Conservation (phyloP, 2,329 filamentous ascomycete genomes). For the Diaporthe citri region DNA sequence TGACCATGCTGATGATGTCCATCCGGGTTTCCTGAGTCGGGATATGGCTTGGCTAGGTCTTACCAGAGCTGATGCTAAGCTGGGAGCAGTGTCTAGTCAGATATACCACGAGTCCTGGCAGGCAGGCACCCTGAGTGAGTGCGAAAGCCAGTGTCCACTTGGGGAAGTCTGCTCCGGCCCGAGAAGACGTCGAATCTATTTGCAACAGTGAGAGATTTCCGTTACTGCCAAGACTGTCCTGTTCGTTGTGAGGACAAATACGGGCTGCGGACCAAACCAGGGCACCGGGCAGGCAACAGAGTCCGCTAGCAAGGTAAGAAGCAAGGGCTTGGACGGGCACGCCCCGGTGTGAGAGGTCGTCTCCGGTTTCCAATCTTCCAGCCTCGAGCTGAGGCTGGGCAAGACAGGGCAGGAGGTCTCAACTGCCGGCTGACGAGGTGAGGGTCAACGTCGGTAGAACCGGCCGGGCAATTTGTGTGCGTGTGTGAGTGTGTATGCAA, state of each 20-base stretch:
- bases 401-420: background rate
- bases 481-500: background rate
- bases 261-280: background rate
- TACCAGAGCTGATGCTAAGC: background rate
- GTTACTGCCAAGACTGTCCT: constrained; percentile 1
- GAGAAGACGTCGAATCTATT: constrained; percentile 14
- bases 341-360: background rate
- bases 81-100: background rate
- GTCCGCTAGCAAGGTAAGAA: constrained; percentile 3
- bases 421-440: constrained; percentile 22
- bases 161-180: constrained; percentile 18
- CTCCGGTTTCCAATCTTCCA: background rate
- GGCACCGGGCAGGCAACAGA: constrained; percentile 14
- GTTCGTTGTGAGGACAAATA: background rate
- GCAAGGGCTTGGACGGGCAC: background rate
- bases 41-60: constrained; percentile 13
- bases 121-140: background rate
- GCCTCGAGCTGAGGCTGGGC: constrained; percentile 7
- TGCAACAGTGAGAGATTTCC: constrained; percentile 26
- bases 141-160: constrained; percentile 19
- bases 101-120: background rate
- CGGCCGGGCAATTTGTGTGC: background rate
- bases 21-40: constrained; percentile 20
- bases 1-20: constrained; percentile 23
- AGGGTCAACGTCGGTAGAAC: background rate